Evolutionary conservation across 805 yeast genomes (phyloP).

Genomic region (Candida khao-thaluensis): DNA sequence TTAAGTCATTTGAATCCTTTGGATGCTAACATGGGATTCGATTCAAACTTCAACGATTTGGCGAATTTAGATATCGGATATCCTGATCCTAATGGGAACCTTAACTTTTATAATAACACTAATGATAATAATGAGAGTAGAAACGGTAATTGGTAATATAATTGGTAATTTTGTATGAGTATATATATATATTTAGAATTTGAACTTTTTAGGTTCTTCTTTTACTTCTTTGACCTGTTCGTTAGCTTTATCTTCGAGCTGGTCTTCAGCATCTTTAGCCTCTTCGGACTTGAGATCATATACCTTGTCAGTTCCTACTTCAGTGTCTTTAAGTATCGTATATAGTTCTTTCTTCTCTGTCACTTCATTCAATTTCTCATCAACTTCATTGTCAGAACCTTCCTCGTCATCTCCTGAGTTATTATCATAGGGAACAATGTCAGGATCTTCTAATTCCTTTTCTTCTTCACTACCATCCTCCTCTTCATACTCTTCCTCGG

Average conservation of each 20-base stretch:
- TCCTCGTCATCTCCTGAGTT: neutral
- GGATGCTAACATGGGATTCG: conserved; percentile 22
- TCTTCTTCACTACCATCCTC: conserved; percentile 48
- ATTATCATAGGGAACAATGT: conserved; percentile 16
- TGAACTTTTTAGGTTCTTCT: conserved; percentile 12
- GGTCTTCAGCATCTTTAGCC: neutral
- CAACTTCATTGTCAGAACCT: neutral
- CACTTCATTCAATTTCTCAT: conserved; percentile 7
- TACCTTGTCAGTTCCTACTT: conserved; percentile 12
- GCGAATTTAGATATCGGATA: conserved; percentile 5
- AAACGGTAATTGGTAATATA: conserved; percentile 2
- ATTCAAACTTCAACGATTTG: conserved; percentile 10
- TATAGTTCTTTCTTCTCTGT: conserved; percentile 10
- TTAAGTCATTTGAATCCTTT: conserved; percentile 28
- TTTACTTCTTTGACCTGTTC: conserved; percentile 6
- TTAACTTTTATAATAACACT: neutral
- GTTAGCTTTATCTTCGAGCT: neutral
- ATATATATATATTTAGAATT: conserved; percentile 12
- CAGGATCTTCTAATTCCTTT: conserved; percentile 41
- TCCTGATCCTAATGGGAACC: conserved; percentile 5
- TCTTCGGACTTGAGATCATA: conserved; percentile 14
- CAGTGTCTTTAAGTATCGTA: conserved; percentile 23
- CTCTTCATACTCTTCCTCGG: conserved; percentile 46
- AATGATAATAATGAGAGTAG: conserved; percentile 2
- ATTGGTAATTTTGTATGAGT: neutral